Percentiles rank a stretch among this genome's conserved stretches.
phyloP scores from a whole-genome alignment of 805 yeast species.

The Teunomyces atbi region DNA sequence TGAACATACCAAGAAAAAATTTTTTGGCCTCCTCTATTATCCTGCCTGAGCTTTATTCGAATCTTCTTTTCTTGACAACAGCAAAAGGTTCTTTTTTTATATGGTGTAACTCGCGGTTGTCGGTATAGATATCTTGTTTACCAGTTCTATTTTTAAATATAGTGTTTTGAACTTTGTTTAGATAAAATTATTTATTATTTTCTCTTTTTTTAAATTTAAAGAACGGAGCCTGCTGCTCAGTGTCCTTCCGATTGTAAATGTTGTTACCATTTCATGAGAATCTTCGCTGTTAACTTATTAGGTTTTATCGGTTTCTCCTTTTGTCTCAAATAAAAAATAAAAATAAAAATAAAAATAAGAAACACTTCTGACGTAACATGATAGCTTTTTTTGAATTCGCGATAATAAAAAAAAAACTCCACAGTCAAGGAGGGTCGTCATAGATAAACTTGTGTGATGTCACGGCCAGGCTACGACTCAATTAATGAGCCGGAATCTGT shows the following conservation, averaged over 20 bases:
- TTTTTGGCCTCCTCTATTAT: neutral
- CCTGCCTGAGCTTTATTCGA: neutral
- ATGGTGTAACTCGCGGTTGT: neutral
- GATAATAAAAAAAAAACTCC: neutral
- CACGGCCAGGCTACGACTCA: conserved; percentile 1
- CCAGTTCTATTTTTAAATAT: neutral
- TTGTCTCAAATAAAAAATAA: neutral
- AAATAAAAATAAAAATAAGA: no score
- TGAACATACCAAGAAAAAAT: neutral
- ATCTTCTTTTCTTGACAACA: neutral
- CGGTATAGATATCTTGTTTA: neutral
- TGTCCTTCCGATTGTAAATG: neutral
- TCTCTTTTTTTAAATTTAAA: neutral
- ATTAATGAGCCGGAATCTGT: neutral
- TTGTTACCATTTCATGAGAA: neutral
- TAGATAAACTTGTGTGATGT: neutral
- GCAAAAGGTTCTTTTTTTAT: neutral
- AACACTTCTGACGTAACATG: neutral
- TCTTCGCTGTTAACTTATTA: neutral
- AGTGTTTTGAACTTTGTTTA: neutral
- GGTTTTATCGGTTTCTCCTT: neutral
- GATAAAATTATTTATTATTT: neutral
- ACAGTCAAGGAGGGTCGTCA: neutral
- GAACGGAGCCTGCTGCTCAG: neutral
- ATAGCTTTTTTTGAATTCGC: neutral